Evolutionary conservation across 768 basidiomycete genomes (phyloP), one percentile per base, ranked within the genome.

Genomic region (Phylloporus sp.): DNA sequence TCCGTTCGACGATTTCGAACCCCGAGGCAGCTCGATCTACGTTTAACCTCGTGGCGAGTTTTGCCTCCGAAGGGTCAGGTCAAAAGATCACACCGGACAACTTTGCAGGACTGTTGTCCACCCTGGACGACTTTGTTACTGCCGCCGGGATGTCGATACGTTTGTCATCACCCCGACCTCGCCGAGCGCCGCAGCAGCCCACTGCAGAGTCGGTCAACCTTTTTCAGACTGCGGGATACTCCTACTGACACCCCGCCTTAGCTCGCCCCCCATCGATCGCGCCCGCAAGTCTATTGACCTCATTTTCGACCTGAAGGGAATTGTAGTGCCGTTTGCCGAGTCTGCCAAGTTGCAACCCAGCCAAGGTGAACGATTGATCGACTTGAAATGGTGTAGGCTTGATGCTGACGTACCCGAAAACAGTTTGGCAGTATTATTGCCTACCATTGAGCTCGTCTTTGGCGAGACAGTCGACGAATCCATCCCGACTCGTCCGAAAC

Each of bases 51-150:
- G 71, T 95, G n/a, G 67, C 75, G 15, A 70, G 68, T 33, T 72
- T 97, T n/a, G 74, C 77, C 13, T 64, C 75, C 0, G 83, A 86
- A 43, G 80, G 79, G n/a, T 65, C 76, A 10, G 71, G 75, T 27
- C 79, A 81, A 45, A 68, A 71, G 10, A 73, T 96, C 36, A 80
- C 81, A 0, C 63, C 71, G 2, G 95, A 97, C 57, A 97, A 92
- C 61, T 86, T 88, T 64, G 63, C 69, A 3, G 90, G 89, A 3
- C 73, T 97, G 20, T 71, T 94, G 26, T 82, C 84, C 26, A 72
- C 92, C 15, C 63, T 98, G 48, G 89, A 93, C 49, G 90, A 93
- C 43, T 97, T 92, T 67, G 90, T 89, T 3, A 80, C 80, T 17
- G 72, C 76, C 7, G 88, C 91, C n/a, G 76, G 76, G n/a, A 75